Percentiles rank a stretch among this genome's conserved stretches.
These are phyloP conservation scores for Carnegiea gigantea DNA, from an alignment of 179 eudicot species.

Conservation along the genomic window DNA sequence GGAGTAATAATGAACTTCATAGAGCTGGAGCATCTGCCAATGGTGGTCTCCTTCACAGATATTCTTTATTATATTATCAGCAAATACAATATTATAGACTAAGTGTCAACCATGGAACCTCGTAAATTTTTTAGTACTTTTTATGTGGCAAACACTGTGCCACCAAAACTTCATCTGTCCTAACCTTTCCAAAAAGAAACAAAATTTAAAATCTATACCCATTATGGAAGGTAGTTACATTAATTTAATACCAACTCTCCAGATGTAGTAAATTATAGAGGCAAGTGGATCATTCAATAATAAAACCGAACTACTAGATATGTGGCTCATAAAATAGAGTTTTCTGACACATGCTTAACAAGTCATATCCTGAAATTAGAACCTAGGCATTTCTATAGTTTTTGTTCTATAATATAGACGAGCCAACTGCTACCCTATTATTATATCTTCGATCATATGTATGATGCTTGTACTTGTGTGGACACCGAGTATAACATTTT, in stretches of 20 bases:
- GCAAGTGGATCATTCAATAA: background rate
- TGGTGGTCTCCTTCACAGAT: background rate
- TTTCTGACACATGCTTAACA: slow-evolving; percentile 9
- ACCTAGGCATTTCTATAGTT: background rate
- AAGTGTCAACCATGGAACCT: background rate
- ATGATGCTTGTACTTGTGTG: too few species aligned
- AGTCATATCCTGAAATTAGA: slow-evolving; percentile 1
- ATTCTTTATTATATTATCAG: background rate
- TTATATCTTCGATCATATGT: background rate
- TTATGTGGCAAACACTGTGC: slow-evolving; percentile 10
- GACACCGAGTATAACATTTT: too few species aligned
- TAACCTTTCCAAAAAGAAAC: background rate
- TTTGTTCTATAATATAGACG: background rate
- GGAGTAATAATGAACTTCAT: background rate
- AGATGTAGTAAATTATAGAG: background rate
- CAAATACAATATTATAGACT: background rate
- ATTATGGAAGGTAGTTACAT: background rate
- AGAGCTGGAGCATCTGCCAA: background rate
- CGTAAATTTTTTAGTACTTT: background rate
- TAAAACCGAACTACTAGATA: background rate
- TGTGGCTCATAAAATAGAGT: background rate
- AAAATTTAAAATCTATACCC: background rate
- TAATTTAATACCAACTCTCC: slow-evolving; percentile 1
- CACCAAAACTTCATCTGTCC: slow-evolving; percentile 14
- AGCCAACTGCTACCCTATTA: background rate